Evolutionary conservation across 2,329 filamentous ascomycete species (phyloP), one percentile per base, ranked within the genome.

Genomic region (Alternaria arborescens): DNA sequence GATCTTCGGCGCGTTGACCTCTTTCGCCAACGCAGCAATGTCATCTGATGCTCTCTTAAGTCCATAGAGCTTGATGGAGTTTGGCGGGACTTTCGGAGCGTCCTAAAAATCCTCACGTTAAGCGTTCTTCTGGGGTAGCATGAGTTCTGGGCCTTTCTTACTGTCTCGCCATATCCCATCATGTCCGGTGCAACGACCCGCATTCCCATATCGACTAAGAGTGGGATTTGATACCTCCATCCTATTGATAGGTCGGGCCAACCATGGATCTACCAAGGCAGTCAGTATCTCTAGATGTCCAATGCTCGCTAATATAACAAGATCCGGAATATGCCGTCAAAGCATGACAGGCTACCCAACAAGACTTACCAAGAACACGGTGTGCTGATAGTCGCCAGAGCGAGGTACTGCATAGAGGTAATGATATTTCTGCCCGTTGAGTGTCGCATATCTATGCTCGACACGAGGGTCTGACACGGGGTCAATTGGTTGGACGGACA

Each of bases 181-280:
- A 93, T 89, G 79, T 97, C 93, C 0, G 93, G 91, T 11, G 88
- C 92, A 24, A 98, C 87, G 55, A 97, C 92, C 57, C 91, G 87
- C 66, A 94, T 86, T 22, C 90, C 90, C 58, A 92, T 83, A 6
- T 88, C 84, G 34, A 91, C 79, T 22, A 98, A 85, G 69, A 88
- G 80, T 0, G 94, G 93, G 61, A 97, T 91, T 79, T 97, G 94
- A 79, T 92, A 90, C 63, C 94, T 89, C 94, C 94, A 98, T 74
- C 91, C 93, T 73, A 93, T 88, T 8, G 88, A 87, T 18, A 95
- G 80, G 79, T 97, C 93, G 0, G 94, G 94, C 80, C 89, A 96
- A 67, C 94, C 94, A 78, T 93, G 91, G 73, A 91, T 82, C 84
- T 86, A 26, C 14, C 50, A 26, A 52, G 5, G 26, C n/a, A 14